These are phyloP conservation scores for Amanita inopinata DNA, from an alignment of 768 basidiomycete species.

Conservation along the genomic window DNA sequence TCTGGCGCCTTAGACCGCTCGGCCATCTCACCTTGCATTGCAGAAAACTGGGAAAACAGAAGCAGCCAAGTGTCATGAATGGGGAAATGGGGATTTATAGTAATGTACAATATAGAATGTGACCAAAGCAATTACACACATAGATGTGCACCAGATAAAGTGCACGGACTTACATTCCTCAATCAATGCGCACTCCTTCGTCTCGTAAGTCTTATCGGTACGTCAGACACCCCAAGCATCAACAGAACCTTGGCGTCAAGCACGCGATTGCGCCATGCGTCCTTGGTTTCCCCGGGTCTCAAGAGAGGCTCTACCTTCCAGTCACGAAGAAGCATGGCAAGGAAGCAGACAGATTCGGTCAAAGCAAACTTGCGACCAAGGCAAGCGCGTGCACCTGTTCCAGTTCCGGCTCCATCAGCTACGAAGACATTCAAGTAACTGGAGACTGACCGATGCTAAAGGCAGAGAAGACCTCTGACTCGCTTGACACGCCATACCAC, in stretches of 20 bases:
- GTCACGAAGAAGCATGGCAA: constrained; percentile 41
- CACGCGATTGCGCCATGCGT: constrained; percentile 27
- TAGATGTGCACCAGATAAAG: too few species aligned
- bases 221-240: constrained; percentile 24
- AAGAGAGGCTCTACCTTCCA: constrained; percentile 42
- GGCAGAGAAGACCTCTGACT: constrained; percentile 8
- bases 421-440: background rate
- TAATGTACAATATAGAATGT: too few species aligned
- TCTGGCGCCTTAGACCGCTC: constrained; percentile 89
- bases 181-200: too few species aligned
- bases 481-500: constrained; percentile 23
- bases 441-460: constrained; percentile 10
- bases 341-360: constrained; percentile 41
- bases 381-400: too few species aligned
- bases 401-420: too few species aligned
- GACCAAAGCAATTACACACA: too few species aligned
- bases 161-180: too few species aligned
- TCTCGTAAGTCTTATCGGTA: constrained; percentile 24
- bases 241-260: constrained; percentile 26
- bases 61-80: background rate
- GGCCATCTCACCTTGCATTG: constrained; percentile 52
- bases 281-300: constrained; percentile 26
- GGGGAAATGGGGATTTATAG: background rate
- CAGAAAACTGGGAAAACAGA: background rate
- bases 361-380: constrained; percentile 49